Percentiles rank a stretch among this genome's conserved stretches.
Conservation (phyloP, 768 basidiomycete species). For the Calvatia gigantea region DNA sequence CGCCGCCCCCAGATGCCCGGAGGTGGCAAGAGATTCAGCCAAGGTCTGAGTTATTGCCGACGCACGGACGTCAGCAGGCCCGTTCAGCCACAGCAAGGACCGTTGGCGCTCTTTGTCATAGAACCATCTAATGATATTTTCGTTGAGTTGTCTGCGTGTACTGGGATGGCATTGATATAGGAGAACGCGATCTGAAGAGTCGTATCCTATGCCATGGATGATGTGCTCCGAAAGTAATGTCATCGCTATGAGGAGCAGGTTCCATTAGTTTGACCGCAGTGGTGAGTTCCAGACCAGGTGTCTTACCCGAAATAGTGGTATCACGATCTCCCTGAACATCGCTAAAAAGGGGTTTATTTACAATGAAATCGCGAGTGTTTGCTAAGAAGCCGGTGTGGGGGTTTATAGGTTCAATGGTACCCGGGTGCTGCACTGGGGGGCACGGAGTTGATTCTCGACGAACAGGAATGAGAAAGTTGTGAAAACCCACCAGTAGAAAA, state of each 20-base stretch:
- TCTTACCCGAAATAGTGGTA: not conserved
- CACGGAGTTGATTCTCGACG: not conserved
- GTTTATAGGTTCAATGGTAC: not conserved
- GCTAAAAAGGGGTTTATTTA: not conserved
- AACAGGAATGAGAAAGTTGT: not conserved
- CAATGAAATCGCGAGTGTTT: not conserved
- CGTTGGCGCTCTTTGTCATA: not conserved
- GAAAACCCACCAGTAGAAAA: not conserved
- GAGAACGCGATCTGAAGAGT: no score
- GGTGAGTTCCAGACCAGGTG: not conserved
- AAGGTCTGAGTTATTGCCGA: slow-evolving; percentile 3
- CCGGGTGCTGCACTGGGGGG: not conserved
- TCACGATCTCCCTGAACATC: not conserved
- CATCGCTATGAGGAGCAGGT: not conserved
- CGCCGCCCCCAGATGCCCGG: not conserved
- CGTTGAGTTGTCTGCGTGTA: not conserved
- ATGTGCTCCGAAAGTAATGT: not conserved
- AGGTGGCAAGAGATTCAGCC: not conserved
- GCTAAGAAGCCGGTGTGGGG: not conserved
- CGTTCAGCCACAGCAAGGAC: slow-evolving; percentile 4
- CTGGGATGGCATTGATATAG: not conserved
- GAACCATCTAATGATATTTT: not conserved
- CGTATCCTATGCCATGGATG: not conserved
- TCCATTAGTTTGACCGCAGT: not conserved
- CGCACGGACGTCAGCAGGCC: slow-evolving; percentile 6